Base-by-base conservation (phyloP, 2,329 filamentous ascomycete species). In the Penicillium glabrum region DNA sequence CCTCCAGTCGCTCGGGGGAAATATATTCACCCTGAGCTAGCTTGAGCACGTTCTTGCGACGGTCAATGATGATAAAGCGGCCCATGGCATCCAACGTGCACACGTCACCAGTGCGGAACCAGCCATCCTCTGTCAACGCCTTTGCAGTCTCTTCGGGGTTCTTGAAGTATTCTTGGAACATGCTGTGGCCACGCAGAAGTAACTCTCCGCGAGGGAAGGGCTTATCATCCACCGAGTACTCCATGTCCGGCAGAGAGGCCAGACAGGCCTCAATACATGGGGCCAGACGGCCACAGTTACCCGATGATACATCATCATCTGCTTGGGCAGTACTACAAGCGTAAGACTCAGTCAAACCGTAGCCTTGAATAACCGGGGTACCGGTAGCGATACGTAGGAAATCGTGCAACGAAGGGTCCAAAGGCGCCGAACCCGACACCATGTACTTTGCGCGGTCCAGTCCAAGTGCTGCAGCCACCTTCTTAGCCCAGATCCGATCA, bases 1-100 rank as follows among this genome's bases (percentile, higher is more conserved):
- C 97, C 81, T 99, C 95, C 70, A 99, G 91, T 56, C 93, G 90
- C 79, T 99, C 95, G 14, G 95, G 95, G 1, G 93, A 96, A 69
- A 99, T 91, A 78, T 99, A 99, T 79, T 99, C 95, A 74, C 95
- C 95, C 77, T 99, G 95, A 0, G 93, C 88, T 54, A 99, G 86
- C 83, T 99, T 99, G 72, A 99, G 86, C n/a, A 99, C 91, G 77
- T 98, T 98, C 89, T 99, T 99, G 78, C 92, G 89, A 68, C 95
- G 92, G 76, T 99, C 95, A 68, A 99, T 89, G 75, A 99, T 96
- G 76, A 86, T 87, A 81, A 98, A 89, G 59, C 93, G 90, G 60
- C 95, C 95, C 70, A 90, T 76, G 64, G 87, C 86, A 75, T 99
- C 95, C 24, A 99, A 82, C 62, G 87, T 85, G 69, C 87, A 91